Evolutionary conservation across 2,329 filamentous ascomycete species (phyloP).

Genomic region (Colletotrichum tamarilloi): DNA sequence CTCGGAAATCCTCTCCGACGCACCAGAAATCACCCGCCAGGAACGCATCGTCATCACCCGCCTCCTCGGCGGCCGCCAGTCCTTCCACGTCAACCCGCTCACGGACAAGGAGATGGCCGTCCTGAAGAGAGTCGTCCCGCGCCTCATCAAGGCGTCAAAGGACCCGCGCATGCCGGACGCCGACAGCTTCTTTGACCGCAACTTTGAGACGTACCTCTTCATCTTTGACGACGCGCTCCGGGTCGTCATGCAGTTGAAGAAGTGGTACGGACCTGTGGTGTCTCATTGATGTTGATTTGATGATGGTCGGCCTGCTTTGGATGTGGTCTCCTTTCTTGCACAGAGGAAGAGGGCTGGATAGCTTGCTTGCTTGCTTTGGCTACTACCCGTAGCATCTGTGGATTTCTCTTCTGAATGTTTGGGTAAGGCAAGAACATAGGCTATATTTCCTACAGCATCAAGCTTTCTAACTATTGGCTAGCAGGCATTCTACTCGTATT

Average conservation of each 20-base stretch:
- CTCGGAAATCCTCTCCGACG: background rate
- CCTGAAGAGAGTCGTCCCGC: background rate
- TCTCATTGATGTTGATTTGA: no score
- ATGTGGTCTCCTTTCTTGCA: no score
- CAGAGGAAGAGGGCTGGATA: no score
- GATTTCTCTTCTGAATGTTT: no score
- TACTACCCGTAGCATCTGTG: no score
- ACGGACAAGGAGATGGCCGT: background rate
- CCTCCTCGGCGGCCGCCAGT: background rate
- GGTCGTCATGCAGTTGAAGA: background rate
- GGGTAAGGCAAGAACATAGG: no score
- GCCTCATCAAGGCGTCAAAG: background rate
- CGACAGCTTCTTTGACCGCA: background rate
- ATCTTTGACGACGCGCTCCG: background rate
- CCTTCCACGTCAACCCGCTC: background rate
- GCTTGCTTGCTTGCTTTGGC: no score
- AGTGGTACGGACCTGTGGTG: background rate
- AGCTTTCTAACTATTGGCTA: no score
- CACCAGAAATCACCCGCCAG: background rate
- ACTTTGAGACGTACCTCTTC: background rate
- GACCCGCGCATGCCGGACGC: conserved; percentile 8
- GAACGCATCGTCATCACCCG: background rate
- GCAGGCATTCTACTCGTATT: no score
- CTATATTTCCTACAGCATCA: no score
- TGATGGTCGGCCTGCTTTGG: no score